Evolutionary conservation across 805 yeast genomes (phyloP).

Genomic region (Yamadazyma philogaea): DNA sequence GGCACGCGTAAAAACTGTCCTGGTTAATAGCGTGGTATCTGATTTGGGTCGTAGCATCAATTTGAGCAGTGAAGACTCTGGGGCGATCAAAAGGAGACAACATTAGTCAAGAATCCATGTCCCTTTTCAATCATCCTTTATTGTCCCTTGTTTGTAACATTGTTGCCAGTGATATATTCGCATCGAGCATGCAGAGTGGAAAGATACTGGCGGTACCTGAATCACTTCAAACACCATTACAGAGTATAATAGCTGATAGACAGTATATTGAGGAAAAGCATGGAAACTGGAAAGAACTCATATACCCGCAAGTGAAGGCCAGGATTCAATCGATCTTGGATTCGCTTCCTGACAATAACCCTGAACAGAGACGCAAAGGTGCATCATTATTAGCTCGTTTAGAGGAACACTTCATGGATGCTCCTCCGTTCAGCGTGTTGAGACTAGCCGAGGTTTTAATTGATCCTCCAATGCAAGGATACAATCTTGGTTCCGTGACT

Average conservation of each 20-base stretch:
- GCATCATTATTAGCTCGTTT: constrained; percentile 35
- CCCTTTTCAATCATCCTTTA: too few relatives aligned
- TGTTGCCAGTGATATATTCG: background rate
- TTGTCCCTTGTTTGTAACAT: background rate
- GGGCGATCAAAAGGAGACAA: too few relatives aligned
- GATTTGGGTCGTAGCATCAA: too few relatives aligned
- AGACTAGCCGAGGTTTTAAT: constrained; percentile 46
- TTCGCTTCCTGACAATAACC: background rate
- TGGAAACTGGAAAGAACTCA: background rate
- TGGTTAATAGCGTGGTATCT: too few relatives aligned
- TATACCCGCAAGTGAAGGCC: constrained; percentile 2
- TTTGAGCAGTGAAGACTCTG: too few relatives aligned
- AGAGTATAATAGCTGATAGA: constrained; percentile 5
- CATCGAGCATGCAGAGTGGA: constrained; percentile 1
- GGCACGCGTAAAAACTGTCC: constrained; percentile 1
- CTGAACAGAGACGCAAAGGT: background rate
- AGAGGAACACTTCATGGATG: constrained; percentile 16
- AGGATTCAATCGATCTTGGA: constrained; percentile 1
- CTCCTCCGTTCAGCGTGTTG: constrained; percentile 48
- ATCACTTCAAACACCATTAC: background rate
- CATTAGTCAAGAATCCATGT: too few relatives aligned
- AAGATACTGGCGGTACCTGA: background rate
- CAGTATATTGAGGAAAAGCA: constrained; percentile 5
- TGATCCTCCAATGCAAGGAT: constrained; percentile 37
- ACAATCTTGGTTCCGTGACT: constrained; percentile 25